A percentile compares a stretch with the other conserved stretches of the same genome.
Conservation (phyloP, 2,329 filamentous ascomycete genomes). For the Cordyceps tenuipes region DNA sequence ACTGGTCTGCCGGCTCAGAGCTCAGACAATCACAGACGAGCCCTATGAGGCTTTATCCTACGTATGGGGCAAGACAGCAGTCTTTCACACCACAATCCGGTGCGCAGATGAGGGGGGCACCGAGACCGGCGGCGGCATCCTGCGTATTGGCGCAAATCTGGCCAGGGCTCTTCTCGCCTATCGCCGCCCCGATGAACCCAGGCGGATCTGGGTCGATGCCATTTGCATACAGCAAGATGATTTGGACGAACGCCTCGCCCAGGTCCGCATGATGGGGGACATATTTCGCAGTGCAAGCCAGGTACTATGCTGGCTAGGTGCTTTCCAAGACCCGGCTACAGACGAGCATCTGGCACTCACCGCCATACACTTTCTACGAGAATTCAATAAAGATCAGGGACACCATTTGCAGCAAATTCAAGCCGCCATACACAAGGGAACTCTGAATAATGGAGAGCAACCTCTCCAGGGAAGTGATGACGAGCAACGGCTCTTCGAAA, state of each 20-base stretch:
- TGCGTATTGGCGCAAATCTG: conserved; percentile 10
- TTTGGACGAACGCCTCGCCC: conserved; percentile 11
- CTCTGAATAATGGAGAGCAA: not conserved
- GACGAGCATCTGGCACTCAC: not conserved
- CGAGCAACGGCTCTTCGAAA: not conserved
- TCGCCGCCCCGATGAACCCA: not conserved
- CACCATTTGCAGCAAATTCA: not conserved
- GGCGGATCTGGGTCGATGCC: conserved; percentile 16
- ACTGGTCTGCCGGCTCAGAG: not conserved
- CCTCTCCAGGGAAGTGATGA: not conserved
- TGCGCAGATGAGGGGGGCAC: not conserved
- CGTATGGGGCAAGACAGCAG: conserved; percentile 8
- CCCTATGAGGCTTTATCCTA: conserved; percentile 13
- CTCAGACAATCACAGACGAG: conserved; percentile 1
- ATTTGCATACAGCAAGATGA: conserved; percentile 16
- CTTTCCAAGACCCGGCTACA: conserved; percentile 2
- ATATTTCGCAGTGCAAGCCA: conserved; percentile 14
- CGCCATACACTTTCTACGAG: conserved; percentile 7
- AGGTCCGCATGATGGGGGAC: conserved; percentile 17
- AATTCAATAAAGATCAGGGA: not conserved
- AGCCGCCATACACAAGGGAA: not conserved
- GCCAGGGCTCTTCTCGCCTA: conserved; percentile 9
- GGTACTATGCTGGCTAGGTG: conserved; percentile 14
- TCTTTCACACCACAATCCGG: conserved; percentile 1
- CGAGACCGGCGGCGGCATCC: not conserved